Base-by-base conservation (phyloP, 495 filamentous ascomycete genomes). In the Hamigera avellanea region DNA sequence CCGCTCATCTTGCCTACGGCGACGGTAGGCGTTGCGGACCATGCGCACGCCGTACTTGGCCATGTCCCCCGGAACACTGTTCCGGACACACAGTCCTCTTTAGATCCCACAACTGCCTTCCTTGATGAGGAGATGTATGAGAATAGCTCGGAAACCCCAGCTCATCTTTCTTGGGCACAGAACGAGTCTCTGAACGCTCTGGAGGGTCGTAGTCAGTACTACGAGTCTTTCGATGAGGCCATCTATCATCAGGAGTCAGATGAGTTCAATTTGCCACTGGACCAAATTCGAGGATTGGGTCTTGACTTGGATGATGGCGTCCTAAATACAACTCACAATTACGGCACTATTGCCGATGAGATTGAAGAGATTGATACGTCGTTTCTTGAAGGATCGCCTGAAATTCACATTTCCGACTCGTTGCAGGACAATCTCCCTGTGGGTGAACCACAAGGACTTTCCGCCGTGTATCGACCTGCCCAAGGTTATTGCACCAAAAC, bases 131-230 rank as follows among this genome's bases (percentile, higher is more conserved):
- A 30, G 28, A n/a, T 30, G n/a, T 15, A 23, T 9, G 21, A 23
- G 9, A 23, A 9, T 9, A 9, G 9, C 9, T 9, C 9, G 5
- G 21, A 23, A 9, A 4, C 4, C 4, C 21, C 21, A 23, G 9
- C 21, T 9, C 6, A 30, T 15, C n/a, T 13, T 15, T 23, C 21
- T 5, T 30, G 28, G 28, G 49, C 45, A 3, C 46, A 52, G 26
- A 43, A 49, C 16, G 43, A 55, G 33, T 46, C 54, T 14, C 26
- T 57, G 23, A 41, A 33, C 18, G 52, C 46, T 14, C 26, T 59
- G 7, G 54, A 57, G 37, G 56, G 56, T 4, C 39, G 32, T 14
- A 28, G 29, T 19, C 16, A 14, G 12, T 21, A 38, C 10, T 32
- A 41, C 32, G 26, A 37, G 26, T 35, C 37, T 10, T 42, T 48